phyloP scores from a whole-genome alignment of 2,329 filamentous ascomycete species.

The Madurella mycetomatis region DNA sequence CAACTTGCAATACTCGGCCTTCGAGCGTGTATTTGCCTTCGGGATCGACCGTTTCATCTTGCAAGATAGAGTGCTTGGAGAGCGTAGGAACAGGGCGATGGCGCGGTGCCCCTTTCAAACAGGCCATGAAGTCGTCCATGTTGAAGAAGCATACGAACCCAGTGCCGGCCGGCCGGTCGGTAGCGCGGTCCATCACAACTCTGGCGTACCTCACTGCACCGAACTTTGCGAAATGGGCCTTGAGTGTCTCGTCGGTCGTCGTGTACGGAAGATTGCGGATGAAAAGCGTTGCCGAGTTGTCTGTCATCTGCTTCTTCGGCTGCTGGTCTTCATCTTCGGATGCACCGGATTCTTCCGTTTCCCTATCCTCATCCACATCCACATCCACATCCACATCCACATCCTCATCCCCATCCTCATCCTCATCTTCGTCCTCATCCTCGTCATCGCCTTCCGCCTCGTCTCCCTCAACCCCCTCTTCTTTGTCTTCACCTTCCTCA shows the following conservation, averaged over 20 bases:
- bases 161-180: conserved; percentile 83
- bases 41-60: conserved; percentile 78
- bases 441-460: conserved; percentile 36
- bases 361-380: conserved; percentile 42
- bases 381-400: conserved; percentile 42
- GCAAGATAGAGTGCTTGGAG: conserved; percentile 74
- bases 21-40: conserved; percentile 86
- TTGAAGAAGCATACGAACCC: conserved; percentile 93
- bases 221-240: conserved; percentile 82
- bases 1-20: conserved; percentile 78
- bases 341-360: conserved; percentile 41
- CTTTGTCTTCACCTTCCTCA: conserved; percentile 45
- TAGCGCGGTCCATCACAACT: conserved; percentile 81
- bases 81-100: conserved; percentile 42
- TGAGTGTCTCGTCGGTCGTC: conserved; percentile 73
- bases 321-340: conserved; percentile 34
- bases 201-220: conserved; percentile 86
- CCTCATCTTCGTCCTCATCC: conserved; percentile 34
- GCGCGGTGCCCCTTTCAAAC: conserved; percentile 70
- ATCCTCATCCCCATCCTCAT: conserved; percentile 34
- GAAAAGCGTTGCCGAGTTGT: conserved; percentile 78
- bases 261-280: conserved; percentile 92
- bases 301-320: conserved; percentile 40
- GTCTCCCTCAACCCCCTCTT: conserved; percentile 45
- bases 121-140: conserved; percentile 67